Base-by-base conservation (phyloP, 345 rosid species). In the Microcos paniculata region DNA sequence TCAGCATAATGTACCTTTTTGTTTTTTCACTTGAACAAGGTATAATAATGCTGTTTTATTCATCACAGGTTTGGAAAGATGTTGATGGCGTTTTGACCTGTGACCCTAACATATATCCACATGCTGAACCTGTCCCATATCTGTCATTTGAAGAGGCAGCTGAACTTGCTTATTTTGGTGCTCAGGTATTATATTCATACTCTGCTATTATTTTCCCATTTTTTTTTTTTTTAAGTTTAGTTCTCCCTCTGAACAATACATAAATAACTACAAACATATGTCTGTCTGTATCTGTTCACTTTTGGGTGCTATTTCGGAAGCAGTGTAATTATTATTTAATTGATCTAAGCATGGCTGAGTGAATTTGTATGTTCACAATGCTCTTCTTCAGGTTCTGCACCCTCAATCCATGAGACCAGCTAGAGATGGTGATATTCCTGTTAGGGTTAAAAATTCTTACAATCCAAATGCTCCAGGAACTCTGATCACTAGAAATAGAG, bases 401-500 rank as follows among this genome's bases (percentile, higher is more conserved):
- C 99, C 99, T 45, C 98, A 88, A 79, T 93, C 99, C 75, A 96
- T 96, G 98, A 94, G 97, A 80, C 99, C 99, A 84, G 99, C 98
- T 64, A 88, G 95, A 83, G 97, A 96, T 80, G 95, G 94, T 80
- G 99, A 80, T 80, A 90, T 94, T 84, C 99, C 99, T 70, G 99
- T 96, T n/a, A 86, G 98, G 87, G 99, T 96, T 71, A 96, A 96
- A 77, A 96, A 96, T 82, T 96, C 99, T 59, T 96, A 96, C 79
- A 96, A 96, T 80, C 97, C 95, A 65, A 88, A 82, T 77, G 99
- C 99, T 57, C 94, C 99, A 3, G 99, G 99, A 80, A 96, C 99
- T 85, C 93, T 96, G 53, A 96, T 96, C 77, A 96, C 97, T 23
- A 82, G 84, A 82, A 62, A 82, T 80, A 86, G 98, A 84, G 98